Percentiles rank a stretch among this genome's conserved stretches.
phyloP scores from a whole-genome alignment of 441 rosid genomes.

The Populus tomentosa region DNA sequence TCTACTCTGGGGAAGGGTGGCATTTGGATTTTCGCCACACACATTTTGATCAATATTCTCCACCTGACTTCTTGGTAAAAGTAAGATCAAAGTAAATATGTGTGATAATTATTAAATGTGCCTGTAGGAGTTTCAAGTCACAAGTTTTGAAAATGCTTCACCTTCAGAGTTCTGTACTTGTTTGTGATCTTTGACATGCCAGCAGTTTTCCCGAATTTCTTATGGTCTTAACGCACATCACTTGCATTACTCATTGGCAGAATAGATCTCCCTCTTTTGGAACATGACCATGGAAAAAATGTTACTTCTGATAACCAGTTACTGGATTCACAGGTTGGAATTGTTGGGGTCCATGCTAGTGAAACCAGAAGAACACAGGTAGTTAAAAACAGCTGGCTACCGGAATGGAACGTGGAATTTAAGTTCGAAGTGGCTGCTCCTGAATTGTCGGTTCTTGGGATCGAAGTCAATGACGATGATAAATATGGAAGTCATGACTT shows the following conservation, averaged over 20 bases:
- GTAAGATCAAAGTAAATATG: constrained; percentile 29
- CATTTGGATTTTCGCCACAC: constrained; percentile 51
- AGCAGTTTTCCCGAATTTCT: no score
- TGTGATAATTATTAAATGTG: no score
- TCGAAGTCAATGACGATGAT: constrained; percentile 58
- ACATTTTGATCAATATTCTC: constrained; percentile 63
- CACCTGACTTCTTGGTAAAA: constrained; percentile 68
- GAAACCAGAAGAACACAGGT: not conserved
- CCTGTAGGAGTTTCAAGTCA: no score
- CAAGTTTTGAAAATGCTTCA: no score
- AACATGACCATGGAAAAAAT: not conserved
- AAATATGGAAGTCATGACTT: constrained; percentile 46
- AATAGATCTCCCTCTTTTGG: not conserved
- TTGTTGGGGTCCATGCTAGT: constrained; percentile 62
- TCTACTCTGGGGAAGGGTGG: constrained; percentile 78
- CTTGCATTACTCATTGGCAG: no score
- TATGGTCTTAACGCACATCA: no score
- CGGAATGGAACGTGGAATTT: constrained; percentile 68
- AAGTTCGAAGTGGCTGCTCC: constrained; percentile 52
- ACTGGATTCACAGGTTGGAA: constrained; percentile 41
- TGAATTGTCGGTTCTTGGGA: constrained; percentile 57
- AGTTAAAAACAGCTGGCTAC: constrained; percentile 53
- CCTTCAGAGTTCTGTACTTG: no score
- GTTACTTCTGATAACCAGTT: not conserved
- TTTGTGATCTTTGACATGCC: no score